Evolutionary conservation across 1,139 yeast species (phyloP).

Genomic region (Chernovozyma sophiae-reginae): DNA sequence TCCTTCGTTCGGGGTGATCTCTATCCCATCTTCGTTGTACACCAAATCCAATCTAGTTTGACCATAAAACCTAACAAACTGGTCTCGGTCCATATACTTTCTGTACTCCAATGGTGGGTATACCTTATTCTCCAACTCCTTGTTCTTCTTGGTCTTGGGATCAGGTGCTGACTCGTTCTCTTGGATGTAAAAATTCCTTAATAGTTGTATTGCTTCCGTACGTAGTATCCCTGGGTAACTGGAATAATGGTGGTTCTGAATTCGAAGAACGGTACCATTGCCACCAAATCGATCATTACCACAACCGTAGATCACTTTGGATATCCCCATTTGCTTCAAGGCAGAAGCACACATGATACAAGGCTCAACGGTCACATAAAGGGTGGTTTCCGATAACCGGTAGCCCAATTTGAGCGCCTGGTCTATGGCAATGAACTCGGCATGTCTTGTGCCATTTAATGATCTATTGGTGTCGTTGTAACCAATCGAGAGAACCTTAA

Average conservation of each 20-base stretch:
- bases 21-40: slow-evolving; percentile 11
- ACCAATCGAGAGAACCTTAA: slow-evolving; percentile 66
- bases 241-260: slow-evolving; percentile 54
- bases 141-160: slow-evolving; percentile 70
- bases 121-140: slow-evolving; percentile 63
- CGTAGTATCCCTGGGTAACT: slow-evolving; percentile 77
- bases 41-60: neutral
- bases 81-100: slow-evolving; percentile 16
- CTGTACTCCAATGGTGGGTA: slow-evolving; percentile 46
- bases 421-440: slow-evolving; percentile 82
- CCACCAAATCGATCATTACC: slow-evolving; percentile 97
- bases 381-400: slow-evolving; percentile 44
- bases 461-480: slow-evolving; percentile 88
- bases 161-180: slow-evolving; percentile 84
- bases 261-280: slow-evolving; percentile 76
- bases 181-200: slow-evolving; percentile 77
- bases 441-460: slow-evolving; percentile 82
- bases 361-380: slow-evolving; percentile 96
- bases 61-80: slow-evolving; percentile 6
- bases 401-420: slow-evolving; percentile 9
- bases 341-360: slow-evolving; percentile 98
- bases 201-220: slow-evolving; percentile 75
- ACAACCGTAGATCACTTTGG: slow-evolving; percentile 80
- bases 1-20: slow-evolving; percentile 28
- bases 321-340: slow-evolving; percentile 71